phyloP scores from a whole-genome alignment of 257 asterid species.

The Craterostigma plantagineum region DNA sequence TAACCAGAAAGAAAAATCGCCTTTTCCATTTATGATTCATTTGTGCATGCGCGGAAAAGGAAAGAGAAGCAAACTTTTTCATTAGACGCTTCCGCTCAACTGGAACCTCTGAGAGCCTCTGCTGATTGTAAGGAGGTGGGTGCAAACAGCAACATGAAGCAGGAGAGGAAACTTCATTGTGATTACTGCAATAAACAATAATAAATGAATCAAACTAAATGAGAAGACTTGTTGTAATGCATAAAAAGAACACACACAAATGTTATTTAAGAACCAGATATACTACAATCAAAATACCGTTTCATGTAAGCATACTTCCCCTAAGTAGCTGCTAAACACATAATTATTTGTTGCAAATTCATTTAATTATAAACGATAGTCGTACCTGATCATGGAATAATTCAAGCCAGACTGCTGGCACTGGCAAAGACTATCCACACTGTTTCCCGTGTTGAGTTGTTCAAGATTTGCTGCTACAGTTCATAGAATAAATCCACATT shows the following conservation, averaged over 20 bases:
- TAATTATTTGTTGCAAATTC: too few species aligned
- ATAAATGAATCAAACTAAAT: slow-evolving; percentile 2
- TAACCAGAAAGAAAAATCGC: slow-evolving; percentile 3
- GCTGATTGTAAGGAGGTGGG: slow-evolving; percentile 19
- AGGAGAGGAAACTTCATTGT: slow-evolving; percentile 13
- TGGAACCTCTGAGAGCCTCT: slow-evolving; percentile 19
- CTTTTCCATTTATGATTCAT: too few species aligned
- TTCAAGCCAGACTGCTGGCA: slow-evolving; percentile 21
- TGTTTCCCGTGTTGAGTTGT: too few species aligned
- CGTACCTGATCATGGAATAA: slow-evolving; percentile 34
- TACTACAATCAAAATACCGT: too few species aligned
- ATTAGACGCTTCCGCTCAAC: slow-evolving; percentile 46
- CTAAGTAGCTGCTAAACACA: too few species aligned
- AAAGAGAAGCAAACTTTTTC: slow-evolving; percentile 41
- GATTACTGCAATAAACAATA: slow-evolving; percentile 14
- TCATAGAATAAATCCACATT: too few species aligned
- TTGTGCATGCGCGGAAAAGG: background rate
- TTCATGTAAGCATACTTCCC: too few species aligned
- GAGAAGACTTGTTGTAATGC: too few species aligned
- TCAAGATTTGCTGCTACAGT: too few species aligned
- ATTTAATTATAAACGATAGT: background rate
- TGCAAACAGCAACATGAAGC: slow-evolving; percentile 21
- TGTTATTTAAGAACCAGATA: too few species aligned
- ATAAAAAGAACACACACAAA: too few species aligned
- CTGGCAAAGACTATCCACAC: slow-evolving; percentile 13